These are phyloP conservation scores for Epichloe scottii DNA, from an alignment of 2,329 filamentous ascomycete species.

Conservation along the genomic window DNA sequence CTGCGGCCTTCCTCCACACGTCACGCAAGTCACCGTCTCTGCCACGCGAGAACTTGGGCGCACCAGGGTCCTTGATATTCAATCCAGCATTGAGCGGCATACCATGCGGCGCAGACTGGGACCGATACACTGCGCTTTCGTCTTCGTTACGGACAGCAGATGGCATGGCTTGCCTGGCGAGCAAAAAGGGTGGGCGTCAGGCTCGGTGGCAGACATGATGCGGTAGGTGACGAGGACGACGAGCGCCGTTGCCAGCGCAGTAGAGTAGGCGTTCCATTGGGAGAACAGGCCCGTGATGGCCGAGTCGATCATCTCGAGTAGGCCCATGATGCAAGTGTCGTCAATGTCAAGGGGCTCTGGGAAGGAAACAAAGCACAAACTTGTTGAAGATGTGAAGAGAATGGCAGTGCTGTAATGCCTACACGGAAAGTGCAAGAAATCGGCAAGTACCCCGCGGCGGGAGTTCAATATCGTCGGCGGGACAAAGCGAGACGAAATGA, in stretches of 20 bases:
- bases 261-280: constrained; percentile 76
- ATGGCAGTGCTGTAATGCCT: not conserved
- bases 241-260: constrained; percentile 52
- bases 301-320: constrained; percentile 55
- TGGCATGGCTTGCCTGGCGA: constrained; percentile 70
- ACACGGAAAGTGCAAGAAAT: not conserved
- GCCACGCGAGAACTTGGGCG: constrained; percentile 71
- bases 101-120: constrained; percentile 73
- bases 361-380: not conserved
- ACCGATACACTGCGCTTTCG: constrained; percentile 76
- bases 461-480: not conserved
- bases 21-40: constrained; percentile 84
- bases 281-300: constrained; percentile 55
- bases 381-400: not conserved
- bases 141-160: constrained; percentile 70
- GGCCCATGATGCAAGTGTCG: constrained; percentile 20
- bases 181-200: constrained; percentile 87
- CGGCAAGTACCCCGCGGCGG: not conserved
- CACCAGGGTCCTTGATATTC: constrained; percentile 68
- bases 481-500: not conserved
- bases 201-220: constrained; percentile 59
- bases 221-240: constrained; percentile 57
- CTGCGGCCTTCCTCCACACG: constrained; percentile 66
- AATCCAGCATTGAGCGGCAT: constrained; percentile 67
- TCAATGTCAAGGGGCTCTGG: not conserved